Conservation (phyloP, 768 basidiomycete genomes). For the Boletus barrowsii region DNA sequence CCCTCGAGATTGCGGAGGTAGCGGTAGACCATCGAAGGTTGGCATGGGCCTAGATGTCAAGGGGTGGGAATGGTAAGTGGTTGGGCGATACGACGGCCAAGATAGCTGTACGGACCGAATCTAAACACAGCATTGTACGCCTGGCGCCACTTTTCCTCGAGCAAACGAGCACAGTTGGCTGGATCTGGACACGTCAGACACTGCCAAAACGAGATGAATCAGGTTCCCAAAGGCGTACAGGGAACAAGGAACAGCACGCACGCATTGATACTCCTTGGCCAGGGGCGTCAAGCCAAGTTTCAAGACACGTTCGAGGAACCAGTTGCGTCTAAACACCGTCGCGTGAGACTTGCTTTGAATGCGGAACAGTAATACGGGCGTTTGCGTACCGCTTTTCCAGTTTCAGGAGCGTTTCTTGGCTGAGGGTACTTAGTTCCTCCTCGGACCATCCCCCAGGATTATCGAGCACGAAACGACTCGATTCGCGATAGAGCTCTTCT, state of each 20-base stretch:
- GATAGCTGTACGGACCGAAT: conserved; percentile 51
- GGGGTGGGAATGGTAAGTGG: neutral
- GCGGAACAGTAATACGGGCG: no score
- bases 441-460: conserved; percentile 86
- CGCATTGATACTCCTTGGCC: conserved; percentile 95
- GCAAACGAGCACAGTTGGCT: conserved; percentile 67
- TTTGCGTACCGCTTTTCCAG: conserved; percentile 72
- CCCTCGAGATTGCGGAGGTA: conserved; percentile 90
- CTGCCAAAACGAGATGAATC: conserved; percentile 36
- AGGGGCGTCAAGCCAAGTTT: conserved; percentile 85
- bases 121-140: conserved; percentile 85
- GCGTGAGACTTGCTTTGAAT: neutral
- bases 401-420: conserved; percentile 79
- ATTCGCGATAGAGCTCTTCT: conserved; percentile 86
- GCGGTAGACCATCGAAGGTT: conserved; percentile 90
- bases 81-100: neutral
- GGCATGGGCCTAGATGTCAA: conserved; percentile 61
- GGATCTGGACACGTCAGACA: conserved; percentile 84
- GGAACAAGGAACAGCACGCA: conserved; percentile 34
- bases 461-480: conserved; percentile 88
- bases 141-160: conserved; percentile 93
- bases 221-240: neutral
- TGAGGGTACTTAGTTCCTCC: conserved; percentile 77
- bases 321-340: conserved; percentile 57
- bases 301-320: conserved; percentile 93